These are phyloP conservation scores for Phylloporus arenicola DNA, from an alignment of 768 basidiomycete species.

Conservation along the genomic window DNA sequence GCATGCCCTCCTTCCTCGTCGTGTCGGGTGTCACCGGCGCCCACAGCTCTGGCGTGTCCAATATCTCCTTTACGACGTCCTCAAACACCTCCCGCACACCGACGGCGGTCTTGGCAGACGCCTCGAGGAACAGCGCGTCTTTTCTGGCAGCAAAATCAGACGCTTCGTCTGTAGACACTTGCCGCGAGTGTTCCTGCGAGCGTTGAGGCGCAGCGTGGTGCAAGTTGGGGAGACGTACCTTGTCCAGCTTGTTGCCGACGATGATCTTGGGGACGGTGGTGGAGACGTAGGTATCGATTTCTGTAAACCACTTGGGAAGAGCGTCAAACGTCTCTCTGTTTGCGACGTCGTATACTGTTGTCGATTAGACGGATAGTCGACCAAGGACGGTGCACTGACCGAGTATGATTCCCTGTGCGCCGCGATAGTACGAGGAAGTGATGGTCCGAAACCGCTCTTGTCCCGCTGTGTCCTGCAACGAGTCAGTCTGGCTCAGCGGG, in stretches of 20 bases:
- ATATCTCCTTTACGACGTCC: constrained; percentile 74
- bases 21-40: constrained; percentile 31
- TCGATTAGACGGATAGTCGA: background rate
- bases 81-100: constrained; percentile 74
- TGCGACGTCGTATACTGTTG: constrained; percentile 90
- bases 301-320: constrained; percentile 87
- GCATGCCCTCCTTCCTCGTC: constrained; percentile 31
- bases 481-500: background rate
- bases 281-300: constrained; percentile 90
- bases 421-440: constrained; percentile 92
- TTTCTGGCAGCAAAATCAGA: constrained; percentile 75
- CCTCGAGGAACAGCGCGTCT: constrained; percentile 84
- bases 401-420: constrained; percentile 78
- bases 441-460: constrained; percentile 96
- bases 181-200: constrained; percentile 78
- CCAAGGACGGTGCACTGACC: constrained; percentile 33
- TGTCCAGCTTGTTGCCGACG: constrained; percentile 93
- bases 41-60: constrained; percentile 84
- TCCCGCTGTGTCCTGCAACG: constrained; percentile 79
- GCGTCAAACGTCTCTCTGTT: constrained; percentile 91
- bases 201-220: background rate
- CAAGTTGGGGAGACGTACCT: constrained; percentile 40
- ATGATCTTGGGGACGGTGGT: constrained; percentile 87
- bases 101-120: constrained; percentile 86
- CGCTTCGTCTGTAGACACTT: constrained; percentile 77